These are phyloP conservation scores for Vitis cinerea DNA, from an alignment of 164 flowering plant species.

Conservation along the genomic window DNA sequence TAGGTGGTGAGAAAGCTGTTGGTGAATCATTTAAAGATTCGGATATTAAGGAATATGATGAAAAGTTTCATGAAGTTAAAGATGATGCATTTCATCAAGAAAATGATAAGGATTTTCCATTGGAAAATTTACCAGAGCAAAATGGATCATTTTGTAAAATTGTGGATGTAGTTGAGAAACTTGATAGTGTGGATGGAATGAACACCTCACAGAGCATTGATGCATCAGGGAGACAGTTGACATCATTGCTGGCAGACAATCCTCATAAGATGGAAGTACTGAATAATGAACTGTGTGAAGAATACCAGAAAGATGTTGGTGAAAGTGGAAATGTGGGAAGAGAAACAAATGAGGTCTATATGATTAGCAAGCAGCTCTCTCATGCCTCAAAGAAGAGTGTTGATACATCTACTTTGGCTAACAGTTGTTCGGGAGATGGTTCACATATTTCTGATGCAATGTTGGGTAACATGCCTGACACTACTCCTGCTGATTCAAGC, in stretches of 20 bases:
- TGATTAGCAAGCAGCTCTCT: constrained; percentile 9
- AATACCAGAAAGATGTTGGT: constrained; percentile 11
- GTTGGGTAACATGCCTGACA: constrained; percentile 14
- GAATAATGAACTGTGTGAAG: constrained; percentile 9
- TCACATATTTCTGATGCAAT: constrained; percentile 21
- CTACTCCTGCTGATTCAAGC: constrained; percentile 18
- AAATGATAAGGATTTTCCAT: constrained; percentile 11
- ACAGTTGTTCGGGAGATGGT: constrained; percentile 3
- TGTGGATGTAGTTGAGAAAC: constrained; percentile 18
- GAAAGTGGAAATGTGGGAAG: constrained; percentile 5
- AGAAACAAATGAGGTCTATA: constrained; percentile 14
- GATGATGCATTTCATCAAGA: constrained; percentile 3
- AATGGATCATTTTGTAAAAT: constrained; percentile 10
- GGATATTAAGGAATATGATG: constrained; percentile 7
- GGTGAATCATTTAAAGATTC: constrained; percentile 16
- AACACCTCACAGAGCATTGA: constrained; percentile 3
- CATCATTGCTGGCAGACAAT: constrained; percentile 6
- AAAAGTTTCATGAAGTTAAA: constrained; percentile 9
- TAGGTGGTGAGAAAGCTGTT: constrained; percentile 13
- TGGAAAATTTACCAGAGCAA: constrained; percentile 11
- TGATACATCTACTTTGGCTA: constrained; percentile 3
- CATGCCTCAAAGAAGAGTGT: constrained; percentile 16
- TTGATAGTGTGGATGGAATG: constrained; percentile 7
- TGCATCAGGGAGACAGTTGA: constrained; percentile 16
- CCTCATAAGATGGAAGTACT: constrained; percentile 10